phyloP scores from a whole-genome alignment of 768 basidiomycete genomes.

The Lentinus brumalis region DNA sequence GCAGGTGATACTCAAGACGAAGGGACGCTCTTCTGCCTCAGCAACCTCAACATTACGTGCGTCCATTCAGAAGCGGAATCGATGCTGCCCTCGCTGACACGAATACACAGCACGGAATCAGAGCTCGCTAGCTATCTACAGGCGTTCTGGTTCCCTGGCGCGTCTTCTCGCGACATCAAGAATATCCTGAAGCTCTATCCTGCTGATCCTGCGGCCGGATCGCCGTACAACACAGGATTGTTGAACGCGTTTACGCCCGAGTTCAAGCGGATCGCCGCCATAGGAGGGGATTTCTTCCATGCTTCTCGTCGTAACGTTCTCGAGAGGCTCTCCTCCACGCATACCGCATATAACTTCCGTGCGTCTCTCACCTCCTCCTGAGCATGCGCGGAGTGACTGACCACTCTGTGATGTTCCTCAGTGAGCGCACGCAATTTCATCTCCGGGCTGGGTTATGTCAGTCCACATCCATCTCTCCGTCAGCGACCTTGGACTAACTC shows the following conservation, averaged over 20 bases:
- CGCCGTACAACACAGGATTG: constrained; percentile 50
- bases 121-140: constrained; percentile 17
- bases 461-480: not conserved
- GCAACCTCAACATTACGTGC: constrained; percentile 33
- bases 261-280: constrained; percentile 52
- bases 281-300: constrained; percentile 56
- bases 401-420: constrained; percentile 7
- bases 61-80: not conserved
- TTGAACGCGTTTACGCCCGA: constrained; percentile 50
- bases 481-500: not conserved
- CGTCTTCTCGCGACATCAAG: constrained; percentile 19
- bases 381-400: not conserved
- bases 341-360: constrained; percentile 46
- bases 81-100: too few relatives aligned
- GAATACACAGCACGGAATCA: constrained; percentile 21
- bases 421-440: not conserved
- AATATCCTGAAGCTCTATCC: constrained; percentile 31
- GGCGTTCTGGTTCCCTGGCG: constrained; percentile 28
- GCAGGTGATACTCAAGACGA: constrained; percentile 48
- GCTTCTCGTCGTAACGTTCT: constrained; percentile 50
- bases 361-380: constrained; percentile 10
- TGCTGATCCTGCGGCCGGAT: constrained; percentile 43
- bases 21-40: constrained; percentile 45
- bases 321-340: constrained; percentile 37
- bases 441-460: not conserved